A percentile compares a stretch with the other conserved stretches of the same genome.
Evolutionary conservation across 2,329 filamentous ascomycete genomes (phyloP).

Genomic region (Hirsutella rhossiliensis): DNA sequence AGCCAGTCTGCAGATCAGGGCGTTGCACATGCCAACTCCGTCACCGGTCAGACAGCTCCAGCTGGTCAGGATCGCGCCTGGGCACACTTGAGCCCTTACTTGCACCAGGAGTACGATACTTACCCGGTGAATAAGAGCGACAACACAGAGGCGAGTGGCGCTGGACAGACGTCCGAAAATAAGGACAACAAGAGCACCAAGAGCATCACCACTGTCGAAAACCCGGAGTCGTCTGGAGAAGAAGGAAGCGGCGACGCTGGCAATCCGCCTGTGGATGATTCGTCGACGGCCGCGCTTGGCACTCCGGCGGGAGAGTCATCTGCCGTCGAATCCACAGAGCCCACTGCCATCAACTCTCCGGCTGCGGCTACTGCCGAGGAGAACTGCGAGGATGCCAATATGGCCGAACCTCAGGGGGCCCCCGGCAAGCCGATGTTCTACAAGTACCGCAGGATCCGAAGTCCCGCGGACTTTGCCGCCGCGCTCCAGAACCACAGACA

Average conservation of each 20-base stretch:
- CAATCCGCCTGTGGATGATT: constrained; percentile 19
- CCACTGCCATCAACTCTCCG: constrained; percentile 24
- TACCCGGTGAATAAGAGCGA: constrained; percentile 16
- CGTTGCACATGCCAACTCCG: neutral
- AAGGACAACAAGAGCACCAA: constrained; percentile 10
- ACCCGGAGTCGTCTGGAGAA: neutral
- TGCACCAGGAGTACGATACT: constrained; percentile 23
- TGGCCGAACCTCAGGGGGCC: constrained; percentile 22
- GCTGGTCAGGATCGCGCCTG: constrained; percentile 20
- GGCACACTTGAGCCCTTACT: constrained; percentile 27
- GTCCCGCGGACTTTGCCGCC: constrained; percentile 34
- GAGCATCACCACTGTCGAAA: constrained; percentile 16
- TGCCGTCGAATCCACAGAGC: constrained; percentile 23
- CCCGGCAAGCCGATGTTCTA: constrained; percentile 20
- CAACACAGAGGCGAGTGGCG: neutral
- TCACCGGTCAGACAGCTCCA: constrained; percentile 11
- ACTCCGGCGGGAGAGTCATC: constrained; percentile 27
- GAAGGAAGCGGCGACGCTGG: constrained; percentile 14
- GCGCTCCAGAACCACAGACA: constrained; percentile 38
- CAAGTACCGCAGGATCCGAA: constrained; percentile 36
- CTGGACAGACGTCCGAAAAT: constrained; percentile 4
- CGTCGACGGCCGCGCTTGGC: constrained; percentile 23
- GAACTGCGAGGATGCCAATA: constrained; percentile 19
- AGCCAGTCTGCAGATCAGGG: neutral
- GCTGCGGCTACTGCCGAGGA: constrained; percentile 19